Percentiles rank a stretch among this genome's conserved stretches.
Conservation (phyloP, 2,329 filamentous ascomycete species). For the Aureobasidium leucospermi region DNA sequence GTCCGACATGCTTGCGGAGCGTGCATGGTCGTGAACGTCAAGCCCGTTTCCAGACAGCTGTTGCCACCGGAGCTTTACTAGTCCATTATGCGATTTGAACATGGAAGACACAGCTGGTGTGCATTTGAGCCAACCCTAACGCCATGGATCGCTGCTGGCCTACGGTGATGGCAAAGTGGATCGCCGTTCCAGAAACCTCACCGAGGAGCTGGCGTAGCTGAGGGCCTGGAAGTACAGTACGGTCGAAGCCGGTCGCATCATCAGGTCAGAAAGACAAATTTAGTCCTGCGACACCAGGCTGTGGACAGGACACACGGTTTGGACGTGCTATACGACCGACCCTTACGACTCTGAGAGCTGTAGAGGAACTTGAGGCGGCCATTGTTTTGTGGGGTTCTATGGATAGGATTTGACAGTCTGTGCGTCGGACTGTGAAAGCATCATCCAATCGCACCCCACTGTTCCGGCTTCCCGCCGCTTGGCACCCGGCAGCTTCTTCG, state of each 20-base stretch:
- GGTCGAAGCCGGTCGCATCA: constrained; percentile 1
- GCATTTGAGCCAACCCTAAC: constrained; percentile 1
- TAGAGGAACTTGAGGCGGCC: constrained; percentile 5
- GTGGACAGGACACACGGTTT: background rate
- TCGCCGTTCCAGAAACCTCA: background rate
- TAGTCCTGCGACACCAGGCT: constrained; percentile 1
- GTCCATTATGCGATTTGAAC: constrained; percentile 12
- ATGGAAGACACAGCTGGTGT: background rate
- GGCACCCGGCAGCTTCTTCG: constrained; percentile 6
- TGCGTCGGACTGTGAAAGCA: background rate
- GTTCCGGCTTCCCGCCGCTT: constrained; percentile 4
- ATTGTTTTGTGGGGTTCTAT: constrained; percentile 8
- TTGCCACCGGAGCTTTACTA: constrained; percentile 12
- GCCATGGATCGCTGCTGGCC: background rate
- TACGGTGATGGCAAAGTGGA: background rate
- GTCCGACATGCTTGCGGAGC: constrained; percentile 6
- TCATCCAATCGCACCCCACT: background rate
- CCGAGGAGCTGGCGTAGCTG: background rate
- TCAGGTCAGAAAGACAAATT: constrained; percentile 6
- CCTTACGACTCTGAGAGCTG: background rate
- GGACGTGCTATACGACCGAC: background rate
- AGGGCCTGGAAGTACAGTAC: background rate
- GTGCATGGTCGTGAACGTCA: constrained; percentile 10
- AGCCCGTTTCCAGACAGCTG: constrained; percentile 1
- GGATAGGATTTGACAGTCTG: constrained; percentile 4